Evolutionary conservation across 768 basidiomycete genomes (phyloP).

Genomic region (Cystoderma amianthinum): DNA sequence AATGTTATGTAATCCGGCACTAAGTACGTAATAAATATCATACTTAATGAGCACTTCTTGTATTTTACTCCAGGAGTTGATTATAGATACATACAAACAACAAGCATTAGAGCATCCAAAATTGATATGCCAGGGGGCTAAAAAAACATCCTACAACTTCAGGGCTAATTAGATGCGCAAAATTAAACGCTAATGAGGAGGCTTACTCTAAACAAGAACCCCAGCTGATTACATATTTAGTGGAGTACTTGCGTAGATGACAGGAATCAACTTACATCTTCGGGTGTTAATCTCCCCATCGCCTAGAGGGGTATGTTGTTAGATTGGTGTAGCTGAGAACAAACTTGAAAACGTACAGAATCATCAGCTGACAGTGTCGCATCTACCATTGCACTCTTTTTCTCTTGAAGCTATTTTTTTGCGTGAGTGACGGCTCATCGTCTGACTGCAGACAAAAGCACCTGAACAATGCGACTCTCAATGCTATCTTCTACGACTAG

Average conservation of each 20-base stretch:
- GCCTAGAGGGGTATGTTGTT: slow-evolving; percentile 39
- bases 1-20: no score
- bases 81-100: neutral
- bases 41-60: no score
- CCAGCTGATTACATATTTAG: slow-evolving; percentile 27
- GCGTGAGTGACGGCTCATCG: slow-evolving; percentile 1
- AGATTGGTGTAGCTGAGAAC: neutral
- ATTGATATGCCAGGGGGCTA: no score
- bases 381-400: slow-evolving; percentile 93
- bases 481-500: slow-evolving; percentile 95
- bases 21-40: no score
- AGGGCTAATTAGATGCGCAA: neutral
- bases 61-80: no score
- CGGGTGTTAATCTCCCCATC: slow-evolving; percentile 90
- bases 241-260: slow-evolving; percentile 3
- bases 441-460: slow-evolving; percentile 12
- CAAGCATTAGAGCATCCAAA: neutral
- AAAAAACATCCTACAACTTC: neutral
- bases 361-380: slow-evolving; percentile 81
- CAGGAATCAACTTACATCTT: slow-evolving; percentile 46
- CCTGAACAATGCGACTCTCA: slow-evolving; percentile 90
- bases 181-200: neutral
- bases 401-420: slow-evolving; percentile 72
- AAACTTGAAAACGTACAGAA: slow-evolving; percentile 39
- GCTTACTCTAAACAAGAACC: slow-evolving; percentile 53